A percentile compares a stretch with the other conserved stretches of the same genome.
Conservation (phyloP, 306 rosid genomes). For the Cicer chorassanicum region DNA sequence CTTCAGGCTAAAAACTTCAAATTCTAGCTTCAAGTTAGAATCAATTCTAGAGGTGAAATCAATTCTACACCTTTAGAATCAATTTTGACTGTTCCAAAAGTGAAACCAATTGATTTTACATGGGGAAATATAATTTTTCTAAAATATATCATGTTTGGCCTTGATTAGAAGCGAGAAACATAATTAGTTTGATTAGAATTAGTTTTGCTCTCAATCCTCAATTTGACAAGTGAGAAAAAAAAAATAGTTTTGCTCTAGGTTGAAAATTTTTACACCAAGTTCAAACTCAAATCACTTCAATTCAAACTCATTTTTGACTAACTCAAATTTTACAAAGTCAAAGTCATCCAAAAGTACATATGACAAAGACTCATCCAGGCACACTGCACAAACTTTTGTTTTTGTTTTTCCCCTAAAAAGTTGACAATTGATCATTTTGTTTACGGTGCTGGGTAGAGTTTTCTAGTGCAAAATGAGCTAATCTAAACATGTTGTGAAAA, state of each 20-base stretch:
- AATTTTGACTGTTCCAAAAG: no score
- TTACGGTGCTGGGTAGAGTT: background rate
- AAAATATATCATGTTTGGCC: background rate
- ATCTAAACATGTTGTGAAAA: background rate
- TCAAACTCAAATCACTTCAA: background rate
- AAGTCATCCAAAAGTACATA: background rate
- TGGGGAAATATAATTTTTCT: background rate
- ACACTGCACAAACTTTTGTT: background rate
- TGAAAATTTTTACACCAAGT: background rate
- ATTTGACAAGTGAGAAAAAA: background rate
- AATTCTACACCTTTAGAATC: no score
- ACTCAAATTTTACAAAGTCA: background rate
- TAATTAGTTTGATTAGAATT: background rate
- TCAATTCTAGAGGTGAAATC: no score
- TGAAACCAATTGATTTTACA: background rate
- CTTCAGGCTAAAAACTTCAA: no score
- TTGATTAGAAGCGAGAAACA: no score
- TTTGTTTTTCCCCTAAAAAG: background rate
- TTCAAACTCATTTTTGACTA: background rate
- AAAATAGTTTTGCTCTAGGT: background rate
- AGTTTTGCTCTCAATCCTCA: background rate
- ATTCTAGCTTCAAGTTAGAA: no score
- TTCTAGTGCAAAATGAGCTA: background rate
- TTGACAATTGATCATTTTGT: constrained; percentile 7
- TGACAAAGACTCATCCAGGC: background rate